A percentile compares a stretch with the other conserved stretches of the same genome.
Conservation (phyloP, 192 early-diverging fungal genomes). For the Coemansia brasiliensis region DNA sequence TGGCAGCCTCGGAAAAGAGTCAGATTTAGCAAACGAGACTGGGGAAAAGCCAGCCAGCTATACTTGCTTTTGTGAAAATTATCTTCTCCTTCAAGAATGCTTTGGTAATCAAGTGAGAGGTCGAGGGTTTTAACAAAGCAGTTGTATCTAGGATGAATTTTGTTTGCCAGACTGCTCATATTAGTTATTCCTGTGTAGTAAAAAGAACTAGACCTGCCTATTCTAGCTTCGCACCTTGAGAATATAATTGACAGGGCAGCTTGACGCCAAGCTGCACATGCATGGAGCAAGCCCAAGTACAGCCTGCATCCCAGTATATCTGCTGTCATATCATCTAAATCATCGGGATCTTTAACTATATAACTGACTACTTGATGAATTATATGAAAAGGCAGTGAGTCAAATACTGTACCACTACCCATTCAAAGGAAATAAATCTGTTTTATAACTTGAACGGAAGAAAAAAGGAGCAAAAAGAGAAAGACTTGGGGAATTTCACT, state of each 20-base stretch:
- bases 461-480: neutral
- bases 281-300: too few relatives aligned
- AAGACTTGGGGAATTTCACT: neutral
- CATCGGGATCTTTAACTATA: neutral
- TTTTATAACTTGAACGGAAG: neutral
- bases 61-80: too few relatives aligned
- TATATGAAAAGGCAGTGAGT: neutral
- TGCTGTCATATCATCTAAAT: conserved; percentile 1
- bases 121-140: neutral
- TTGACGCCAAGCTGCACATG: neutral
- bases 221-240: neutral
- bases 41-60: too few relatives aligned
- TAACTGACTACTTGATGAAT: neutral
- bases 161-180: neutral
- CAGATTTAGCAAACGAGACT: too few relatives aligned
- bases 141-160: neutral
- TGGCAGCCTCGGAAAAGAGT: too few relatives aligned
- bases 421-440: neutral
- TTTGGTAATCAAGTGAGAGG: neutral
- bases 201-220: neutral
- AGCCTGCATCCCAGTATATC: too few relatives aligned
- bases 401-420: neutral
- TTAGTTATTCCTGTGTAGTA: neutral
- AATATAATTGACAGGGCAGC: neutral
- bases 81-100: neutral